Conservation (phyloP, 179 eudicot species). For the Corrigiola litoralis region DNA sequence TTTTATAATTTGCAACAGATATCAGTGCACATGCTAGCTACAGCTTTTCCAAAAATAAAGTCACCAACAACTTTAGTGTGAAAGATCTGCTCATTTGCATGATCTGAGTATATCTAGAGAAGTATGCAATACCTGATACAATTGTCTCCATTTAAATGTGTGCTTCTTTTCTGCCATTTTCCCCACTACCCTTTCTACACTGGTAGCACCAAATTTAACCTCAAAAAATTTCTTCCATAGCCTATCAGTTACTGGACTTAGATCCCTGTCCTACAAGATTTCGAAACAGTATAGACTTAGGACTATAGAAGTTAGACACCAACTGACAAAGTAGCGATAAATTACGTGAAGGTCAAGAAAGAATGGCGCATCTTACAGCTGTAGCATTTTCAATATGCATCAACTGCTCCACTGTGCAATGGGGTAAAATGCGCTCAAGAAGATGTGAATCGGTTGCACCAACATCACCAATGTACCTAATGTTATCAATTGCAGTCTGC, state of each 20-base stretch:
- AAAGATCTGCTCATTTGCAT: background rate
- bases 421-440: slow-evolving; percentile 75
- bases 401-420: slow-evolving; percentile 75
- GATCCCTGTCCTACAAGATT: slow-evolving; percentile 68
- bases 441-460: slow-evolving; percentile 62
- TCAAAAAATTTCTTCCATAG: slow-evolving; percentile 73
- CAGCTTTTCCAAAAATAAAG: slow-evolving; percentile 3
- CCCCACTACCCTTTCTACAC: slow-evolving; percentile 37
- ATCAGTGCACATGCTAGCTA: background rate
- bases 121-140: slow-evolving; percentile 58
- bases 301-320: no score
- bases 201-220: slow-evolving; percentile 46
- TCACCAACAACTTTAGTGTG: background rate
- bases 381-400: slow-evolving; percentile 69
- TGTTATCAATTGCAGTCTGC: slow-evolving; percentile 67
- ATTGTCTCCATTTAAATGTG: slow-evolving; percentile 51
- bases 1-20: background rate
- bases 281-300: background rate
- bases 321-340: background rate
- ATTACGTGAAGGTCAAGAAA: background rate
- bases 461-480: slow-evolving; percentile 79
- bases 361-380: slow-evolving; percentile 40
- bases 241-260: slow-evolving; percentile 67
- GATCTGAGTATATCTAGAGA: background rate
- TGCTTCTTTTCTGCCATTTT: slow-evolving; percentile 42